Evolutionary conservation across 768 basidiomycete species (phyloP), one percentile per base, ranked within the genome.

Genomic region (Paxillus ammoniavirescens): DNA sequence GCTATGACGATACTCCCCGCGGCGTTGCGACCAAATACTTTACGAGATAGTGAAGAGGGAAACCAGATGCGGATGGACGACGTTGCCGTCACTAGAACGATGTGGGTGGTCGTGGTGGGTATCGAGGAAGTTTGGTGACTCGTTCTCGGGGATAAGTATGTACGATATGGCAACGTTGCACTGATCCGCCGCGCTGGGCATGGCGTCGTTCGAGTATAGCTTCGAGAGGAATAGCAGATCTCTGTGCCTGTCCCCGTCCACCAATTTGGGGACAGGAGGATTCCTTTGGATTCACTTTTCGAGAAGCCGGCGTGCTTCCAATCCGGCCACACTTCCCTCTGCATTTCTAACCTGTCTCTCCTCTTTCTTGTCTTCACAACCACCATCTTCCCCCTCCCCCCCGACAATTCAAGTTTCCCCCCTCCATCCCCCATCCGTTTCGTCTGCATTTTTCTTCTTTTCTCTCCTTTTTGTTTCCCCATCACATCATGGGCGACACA

Each of bases 401-500:
- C 56, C 17, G 15, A 55, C 47, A 54, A 52, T 30, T 54, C 51
- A 42, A 38, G 21, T 50, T n/a, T n/a, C n/a, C 37, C 44, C 55
- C 43, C 52, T 23, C 8, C 26, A 48, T 38, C 52, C 18, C 31
- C 26, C 45, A 35, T 14, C n/a, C 37, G 17, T 53, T 26, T 60
- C 55, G 18, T 50, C 56, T 17, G 23, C 53, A 4, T 48, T 51
- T 51, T 50, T 50, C 10, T 56, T 47, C 26, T 55, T 44, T 56
- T 53, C 49, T 60, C 47, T 46, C 35, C 21, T 48, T 40, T 49
- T 13, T n/a, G 7, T 54, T 56, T 61, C 60, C 63, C 60, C 63
- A 54, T 57, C 56, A 47, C 50, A 53, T 54, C 47, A 78, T 77
- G 78, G 60, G 64, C 47, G 75, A 82, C 68, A 68, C 79, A 45